Conservation (phyloP, 129 eudicot species). For the Arctium lappa region DNA sequence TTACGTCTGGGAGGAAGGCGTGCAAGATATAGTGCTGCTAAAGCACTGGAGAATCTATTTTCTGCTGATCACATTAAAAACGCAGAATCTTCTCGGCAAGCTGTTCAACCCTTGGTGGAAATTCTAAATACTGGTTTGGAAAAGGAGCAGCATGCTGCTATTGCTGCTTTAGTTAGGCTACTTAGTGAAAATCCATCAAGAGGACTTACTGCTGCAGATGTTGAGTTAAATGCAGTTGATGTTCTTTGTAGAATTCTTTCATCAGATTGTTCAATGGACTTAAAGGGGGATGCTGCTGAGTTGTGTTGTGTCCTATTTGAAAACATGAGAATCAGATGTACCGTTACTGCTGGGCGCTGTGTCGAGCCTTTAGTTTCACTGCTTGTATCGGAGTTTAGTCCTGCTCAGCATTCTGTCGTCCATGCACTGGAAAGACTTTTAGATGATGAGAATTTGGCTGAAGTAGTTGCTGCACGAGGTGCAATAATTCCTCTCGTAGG, state of each 20-base stretch:
- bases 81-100: constrained; percentile 90
- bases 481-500: constrained; percentile 95
- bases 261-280: constrained; percentile 82
- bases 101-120: constrained; percentile 95
- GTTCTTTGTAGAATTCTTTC: constrained; percentile 85
- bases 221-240: constrained; percentile 97
- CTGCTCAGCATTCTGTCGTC: constrained; percentile 89
- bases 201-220: constrained; percentile 84
- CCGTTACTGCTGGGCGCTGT: constrained; percentile 86
- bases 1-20: constrained; percentile 94
- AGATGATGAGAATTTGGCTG: constrained; percentile 91
- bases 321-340: constrained; percentile 75
- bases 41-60: constrained; percentile 89
- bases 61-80: constrained; percentile 93
- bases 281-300: constrained; percentile 95
- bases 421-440: constrained; percentile 80
- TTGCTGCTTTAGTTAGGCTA: constrained; percentile 77
- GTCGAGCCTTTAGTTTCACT: constrained; percentile 92
- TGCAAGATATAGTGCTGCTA: constrained; percentile 97
- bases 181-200: constrained; percentile 79
- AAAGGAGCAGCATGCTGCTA: constrained; percentile 98
- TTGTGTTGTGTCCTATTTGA: constrained; percentile 86
- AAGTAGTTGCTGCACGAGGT: constrained; percentile 81
- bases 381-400: constrained; percentile 80
- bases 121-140: constrained; percentile 83